Evolutionary conservation across 2,329 filamentous ascomycete genomes (phyloP), one percentile per base, ranked within the genome.

Genomic region (Calonectria pauciramosa): DNA sequence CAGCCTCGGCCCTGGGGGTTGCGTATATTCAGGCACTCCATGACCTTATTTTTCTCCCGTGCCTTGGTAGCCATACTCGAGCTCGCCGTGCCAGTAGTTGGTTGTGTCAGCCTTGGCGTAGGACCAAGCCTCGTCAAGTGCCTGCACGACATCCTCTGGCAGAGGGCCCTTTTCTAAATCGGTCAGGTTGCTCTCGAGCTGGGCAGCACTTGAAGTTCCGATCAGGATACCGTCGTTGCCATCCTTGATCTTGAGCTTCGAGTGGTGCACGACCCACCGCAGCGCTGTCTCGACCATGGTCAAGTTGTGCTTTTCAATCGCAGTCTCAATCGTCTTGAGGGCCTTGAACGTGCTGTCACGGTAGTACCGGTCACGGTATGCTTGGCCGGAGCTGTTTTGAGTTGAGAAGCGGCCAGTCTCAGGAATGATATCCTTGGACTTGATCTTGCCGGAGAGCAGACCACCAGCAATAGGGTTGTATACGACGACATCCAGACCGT

Each of bases 391-490:
- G 16, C 83, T 84, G 18, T 91, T 90, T 47, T 81, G 82, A 78
- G 93, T 88, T 76, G 92, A 93, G 86, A 93, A 97, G 44, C 95
- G 91, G 16, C 95, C 95, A 72, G 93, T 91, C 0, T 86, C 84
- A 0, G 94, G 94, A 28, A 88, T 84, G 51, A 88, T 83, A 78
- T 95, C 93, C 64, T 86, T 86, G 68, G 91, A 90, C 86, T 94
- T 94, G 87, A 95, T 92, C 86, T 96, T 96, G 76, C 95, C 95
- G 13, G 92, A 93, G 84, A 97, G 94, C 16, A 97, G 86, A 2
- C 95, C 95, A 26, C 95, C 95, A 1, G 94, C 94, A 70, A 96
- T 88, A 1, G 95, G 95, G 83, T 97, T 97, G 86, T 96, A 96
- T 52, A 95, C 88, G 10, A 96, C 94, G 59, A 97, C 89, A 76